Evolutionary conservation across 164 flowering plant genomes (phyloP), one percentile per base, ranked within the genome.

Genomic region (Buxus sempervirens): DNA sequence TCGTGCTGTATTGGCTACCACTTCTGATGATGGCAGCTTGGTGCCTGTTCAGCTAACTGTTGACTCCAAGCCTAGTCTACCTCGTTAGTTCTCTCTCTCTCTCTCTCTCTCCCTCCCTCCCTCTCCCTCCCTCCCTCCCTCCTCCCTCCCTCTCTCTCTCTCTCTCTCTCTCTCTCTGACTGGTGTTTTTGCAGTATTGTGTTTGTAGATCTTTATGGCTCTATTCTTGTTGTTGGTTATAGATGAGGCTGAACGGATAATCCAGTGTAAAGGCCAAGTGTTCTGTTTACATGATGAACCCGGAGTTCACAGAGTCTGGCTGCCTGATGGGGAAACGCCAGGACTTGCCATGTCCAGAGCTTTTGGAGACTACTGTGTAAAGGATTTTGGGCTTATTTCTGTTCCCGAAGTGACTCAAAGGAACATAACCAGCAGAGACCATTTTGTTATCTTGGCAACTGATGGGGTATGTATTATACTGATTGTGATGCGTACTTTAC

Each of bases 281-380:
- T 89, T 85, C 75, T 84, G 90, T 65, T 77, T 85, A 60, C 28
- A 73, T 0, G 98, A 93, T 69, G 98, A 93, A 76, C 98, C 96
- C 16, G 93, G 96, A n/a, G 86, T 86, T 23, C 87, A 86, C 63
- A 81, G 98, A 64, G 76, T 93, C 20, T 90, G 98, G 96, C 75
- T 81, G 67, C 92, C 96, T 4, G 63, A 82, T 25, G 86, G 75
- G 45, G 89, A 89, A 63, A 73, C 83, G 24, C 96, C 96, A 7
- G 98, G 98, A 59, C 76, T 93, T 56, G 95, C 98, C 48, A 80
- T 89, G 89, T 93, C 98, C 16, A 86, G 98, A 81, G 93, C 98
- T 22, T 90, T 93, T 69, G 98, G 98, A 13, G 96, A 93, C 70
- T 82, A 86, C 74, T 93, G 86, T 60, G 72, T 90, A 3, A 93